Percentiles rank a stretch among this genome's conserved stretches.
Evolutionary conservation across 192 early-diverging fungal species (phyloP).

Genomic region (Coemansia sp.): DNA sequence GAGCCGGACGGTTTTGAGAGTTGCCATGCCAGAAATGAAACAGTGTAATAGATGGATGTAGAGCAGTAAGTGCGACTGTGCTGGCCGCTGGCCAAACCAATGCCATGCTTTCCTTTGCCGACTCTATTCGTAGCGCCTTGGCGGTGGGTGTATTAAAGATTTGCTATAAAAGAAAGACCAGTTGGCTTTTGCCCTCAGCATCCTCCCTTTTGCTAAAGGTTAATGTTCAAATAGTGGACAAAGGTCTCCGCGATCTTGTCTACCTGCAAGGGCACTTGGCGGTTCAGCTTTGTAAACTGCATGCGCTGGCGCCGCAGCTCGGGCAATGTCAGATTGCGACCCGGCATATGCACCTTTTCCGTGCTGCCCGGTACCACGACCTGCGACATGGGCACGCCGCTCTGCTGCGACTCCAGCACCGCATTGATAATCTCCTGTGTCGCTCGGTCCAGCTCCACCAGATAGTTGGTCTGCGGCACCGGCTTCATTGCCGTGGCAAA

Average conservation of each 20-base stretch:
- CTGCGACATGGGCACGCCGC: conserved; percentile 53
- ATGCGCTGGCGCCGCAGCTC: conserved; percentile 75
- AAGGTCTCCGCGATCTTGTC: conserved; percentile 75
- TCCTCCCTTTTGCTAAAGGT: conserved; percentile 57
- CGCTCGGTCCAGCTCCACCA: conserved; percentile 82
- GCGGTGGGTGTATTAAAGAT: too few species aligned
- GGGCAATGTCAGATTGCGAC: conserved; percentile 66
- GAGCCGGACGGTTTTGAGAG: conserved; percentile 49
- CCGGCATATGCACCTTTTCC: conserved; percentile 57
- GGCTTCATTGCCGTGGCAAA: conserved; percentile 88
- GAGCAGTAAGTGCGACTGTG: too few species aligned
- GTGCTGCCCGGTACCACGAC: conserved; percentile 58
- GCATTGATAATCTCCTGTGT: conserved; percentile 76
- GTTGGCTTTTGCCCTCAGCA: too few species aligned
- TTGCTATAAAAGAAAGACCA: too few species aligned
- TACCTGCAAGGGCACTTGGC: conserved; percentile 70
- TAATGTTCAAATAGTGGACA: conserved; percentile 90
- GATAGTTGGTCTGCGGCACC: conserved; percentile 82
- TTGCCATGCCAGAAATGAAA: background rate
- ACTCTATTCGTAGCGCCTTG: too few species aligned
- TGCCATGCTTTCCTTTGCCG: too few species aligned
- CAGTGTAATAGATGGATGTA: background rate
- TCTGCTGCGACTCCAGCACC: conserved; percentile 73
- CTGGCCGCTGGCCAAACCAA: too few species aligned
- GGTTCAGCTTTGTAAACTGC: conserved; percentile 88